Evolutionary conservation across 345 rosid genomes (phyloP), one percentile per base, ranked within the genome.

Genomic region (Rhodamnia argentea): DNA sequence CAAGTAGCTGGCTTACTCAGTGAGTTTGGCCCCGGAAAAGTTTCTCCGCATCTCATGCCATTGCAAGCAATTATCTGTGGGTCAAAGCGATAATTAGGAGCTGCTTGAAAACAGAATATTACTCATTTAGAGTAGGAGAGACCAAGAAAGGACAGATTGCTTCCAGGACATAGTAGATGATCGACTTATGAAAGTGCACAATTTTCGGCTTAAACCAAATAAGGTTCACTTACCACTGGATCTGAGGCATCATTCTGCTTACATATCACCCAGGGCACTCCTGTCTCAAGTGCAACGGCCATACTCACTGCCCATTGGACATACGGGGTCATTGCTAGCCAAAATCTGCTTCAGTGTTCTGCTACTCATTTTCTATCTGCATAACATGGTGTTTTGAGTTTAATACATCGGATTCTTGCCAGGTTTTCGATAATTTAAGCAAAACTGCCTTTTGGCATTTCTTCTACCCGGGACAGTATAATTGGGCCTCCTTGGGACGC

Each of bases 181-280:
- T 70, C 12, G 13, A 10, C 18, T n/a, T n/a, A n/a, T 37, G 26
- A 70, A 70, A 37, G 81, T 53, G 54, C 6, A 76, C 3, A 47
- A 76, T 52, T 7, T 29, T 32, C 83, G 12, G n/a, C 13, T 55
- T 51, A 9, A 47, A 11, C 40, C 51, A 32, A 32, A 6, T 54
- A 55, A 78, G 50, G 57, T 83, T 50, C 32, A 84, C 93, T 62
- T 55, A 96, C 99, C 93, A 96, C 96, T 0, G 97, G 98, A 85
- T 94, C 96, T 40, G 99, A 98, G 84, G 99, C 98, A 86, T 97
- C 98, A 2, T 90, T 83, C 89, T 95, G 96, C 88, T 94, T 95
- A 93, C 99, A 96, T 99, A 97, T 97, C 22, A 93, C 90, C 99
- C 99, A 97, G 50, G 99, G 99, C n/a, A 96, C 99, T 13, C 98